phyloP scores from a whole-genome alignment of 345 rosid genomes.

The Populus alba region DNA sequence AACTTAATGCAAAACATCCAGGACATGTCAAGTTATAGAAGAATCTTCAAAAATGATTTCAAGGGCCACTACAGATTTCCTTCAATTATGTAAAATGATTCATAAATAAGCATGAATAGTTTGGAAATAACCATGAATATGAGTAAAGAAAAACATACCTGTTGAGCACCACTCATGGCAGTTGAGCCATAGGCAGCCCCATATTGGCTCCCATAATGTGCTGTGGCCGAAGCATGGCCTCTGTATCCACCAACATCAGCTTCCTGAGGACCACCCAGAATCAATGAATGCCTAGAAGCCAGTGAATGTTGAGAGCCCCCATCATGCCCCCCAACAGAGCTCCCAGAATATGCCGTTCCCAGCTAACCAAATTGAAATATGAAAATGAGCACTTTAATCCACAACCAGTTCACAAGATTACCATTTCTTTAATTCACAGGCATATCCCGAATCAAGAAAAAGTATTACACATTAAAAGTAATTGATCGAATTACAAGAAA shows the following conservation, averaged over 20 bases:
- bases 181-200: constrained; percentile 62
- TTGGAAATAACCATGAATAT: background rate
- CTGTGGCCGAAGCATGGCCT: constrained; percentile 49
- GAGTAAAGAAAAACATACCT: constrained; percentile 32
- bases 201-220: constrained; percentile 73
- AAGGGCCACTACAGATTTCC: background rate
- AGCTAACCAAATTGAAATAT: constrained; percentile 32
- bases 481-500: background rate
- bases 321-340: constrained; percentile 62
- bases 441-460: background rate
- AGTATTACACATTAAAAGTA: background rate
- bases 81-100: too few relatives aligned
- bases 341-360: constrained; percentile 58
- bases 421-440: background rate
- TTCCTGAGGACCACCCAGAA: constrained; percentile 61
- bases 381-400: background rate
- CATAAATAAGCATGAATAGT: background rate
- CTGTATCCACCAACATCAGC: constrained; percentile 66
- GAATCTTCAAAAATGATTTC: background rate
- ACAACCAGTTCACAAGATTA: background rate
- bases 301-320: constrained; percentile 60
- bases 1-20: background rate
- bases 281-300: constrained; percentile 58
- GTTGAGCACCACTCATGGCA: constrained; percentile 57
- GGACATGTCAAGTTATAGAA: background rate